Percentiles rank a stretch among this genome's conserved stretches.
Evolutionary conservation across 495 filamentous ascomycete genomes (phyloP).

Genomic region (Penicillium silybi): DNA sequence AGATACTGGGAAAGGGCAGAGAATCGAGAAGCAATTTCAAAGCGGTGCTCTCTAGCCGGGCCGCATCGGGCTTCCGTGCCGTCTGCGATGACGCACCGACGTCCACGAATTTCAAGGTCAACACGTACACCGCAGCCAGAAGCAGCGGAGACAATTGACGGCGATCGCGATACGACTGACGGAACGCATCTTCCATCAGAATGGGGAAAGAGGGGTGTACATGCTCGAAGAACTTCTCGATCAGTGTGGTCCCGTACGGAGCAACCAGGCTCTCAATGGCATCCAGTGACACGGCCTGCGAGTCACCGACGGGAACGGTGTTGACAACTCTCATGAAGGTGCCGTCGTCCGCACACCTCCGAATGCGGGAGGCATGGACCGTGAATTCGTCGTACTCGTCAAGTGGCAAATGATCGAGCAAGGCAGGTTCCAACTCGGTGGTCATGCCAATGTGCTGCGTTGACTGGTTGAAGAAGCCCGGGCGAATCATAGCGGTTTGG

Average conservation of each 20-base stretch:
- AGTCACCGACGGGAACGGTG: slow-evolving; percentile 31
- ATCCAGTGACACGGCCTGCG: slow-evolving; percentile 60
- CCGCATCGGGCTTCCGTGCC: slow-evolving; percentile 66
- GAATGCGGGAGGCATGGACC: slow-evolving; percentile 46
- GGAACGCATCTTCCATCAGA: slow-evolving; percentile 79
- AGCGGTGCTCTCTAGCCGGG: slow-evolving; percentile 72
- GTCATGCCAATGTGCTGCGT: slow-evolving; percentile 52
- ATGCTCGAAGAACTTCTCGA: slow-evolving; percentile 82
- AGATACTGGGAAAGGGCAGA: slow-evolving; percentile 81
- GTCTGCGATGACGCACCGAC: slow-evolving; percentile 63
- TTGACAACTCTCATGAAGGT: slow-evolving; percentile 69
- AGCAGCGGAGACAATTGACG: slow-evolving; percentile 78
- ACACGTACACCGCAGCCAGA: slow-evolving; percentile 82
- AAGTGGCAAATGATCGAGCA: slow-evolving; percentile 45
- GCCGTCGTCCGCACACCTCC: slow-evolving; percentile 76
- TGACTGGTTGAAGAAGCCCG: slow-evolving; percentile 41
- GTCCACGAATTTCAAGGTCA: slow-evolving; percentile 88
- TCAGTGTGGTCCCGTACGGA: slow-evolving; percentile 72
- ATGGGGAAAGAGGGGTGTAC: slow-evolving; percentile 92
- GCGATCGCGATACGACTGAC: slow-evolving; percentile 77
- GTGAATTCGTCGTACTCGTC: slow-evolving; percentile 40
- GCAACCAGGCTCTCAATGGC: slow-evolving; percentile 79
- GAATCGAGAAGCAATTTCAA: slow-evolving; percentile 68
- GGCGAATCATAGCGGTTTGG: slow-evolving; percentile 30
- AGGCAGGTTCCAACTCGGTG: slow-evolving; percentile 49